Base-by-base conservation (phyloP, 1,284 basidiomycete genomes). In the Rhodotorula sp. region DNA sequence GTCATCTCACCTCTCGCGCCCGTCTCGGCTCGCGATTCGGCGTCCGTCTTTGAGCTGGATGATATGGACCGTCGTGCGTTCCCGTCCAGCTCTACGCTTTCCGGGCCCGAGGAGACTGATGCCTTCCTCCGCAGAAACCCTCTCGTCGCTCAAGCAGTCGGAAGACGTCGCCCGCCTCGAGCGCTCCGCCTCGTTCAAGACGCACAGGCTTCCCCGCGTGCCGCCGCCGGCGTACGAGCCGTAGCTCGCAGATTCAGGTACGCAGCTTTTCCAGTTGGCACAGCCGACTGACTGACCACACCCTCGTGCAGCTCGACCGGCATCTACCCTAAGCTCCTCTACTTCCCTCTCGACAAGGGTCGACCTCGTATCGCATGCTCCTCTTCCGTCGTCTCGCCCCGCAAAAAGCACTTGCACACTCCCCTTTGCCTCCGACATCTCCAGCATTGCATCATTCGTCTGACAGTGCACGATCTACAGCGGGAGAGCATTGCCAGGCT, bases 171-270 rank as follows among this genome's bases (percentile, higher is more conserved):
- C 51, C 18, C 51, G 51, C 51, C 28, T 53, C 51, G 51, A 53
- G 28, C 51, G 51, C 28, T 30, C 51, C 28, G 51, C 24, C 28
- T 26, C 24, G 11, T 53, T 30, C 51, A 28, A 30, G 15, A 53
- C 51, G 51, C 28, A 30, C 51, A 30, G 15, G 28, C 51, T 53
- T 16, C 51, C 51, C 13, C 51, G 51, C 28, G 30, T 30, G 28
- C 51, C 51, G 26, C 51, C 51, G 15, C 51, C 51, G n/a, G 51
- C 51, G 51, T 53, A 53, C 51, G 51, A 53, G 51, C 28, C 51
- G 28, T 53, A 44, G 11, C 4, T 18, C 40, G 3, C 7, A 6
- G 10, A 18, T 7, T 13, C 16, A 34, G 40, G 40, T 44, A 13
- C 40, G 40, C 40, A 2, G 16, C 40, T 6, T 44, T 44, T 13